Percentiles rank a stretch among this genome's conserved stretches.
These are phyloP conservation scores for Berkeleyomyces basicola DNA, from an alignment of 2,329 filamentous ascomycete genomes.

Conservation along the genomic window DNA sequence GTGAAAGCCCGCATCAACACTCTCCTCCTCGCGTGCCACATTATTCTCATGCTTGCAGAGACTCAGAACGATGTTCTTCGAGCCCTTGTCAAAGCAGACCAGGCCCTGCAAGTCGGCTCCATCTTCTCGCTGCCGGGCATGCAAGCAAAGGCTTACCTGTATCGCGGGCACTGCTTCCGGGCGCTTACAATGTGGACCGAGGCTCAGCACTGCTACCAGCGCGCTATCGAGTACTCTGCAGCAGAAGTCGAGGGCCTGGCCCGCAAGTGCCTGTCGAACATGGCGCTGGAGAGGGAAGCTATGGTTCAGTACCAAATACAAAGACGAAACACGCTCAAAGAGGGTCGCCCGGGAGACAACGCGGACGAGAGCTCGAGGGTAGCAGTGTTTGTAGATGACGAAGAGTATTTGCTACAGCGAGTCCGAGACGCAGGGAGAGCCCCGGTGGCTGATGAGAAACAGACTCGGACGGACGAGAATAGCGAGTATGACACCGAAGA, in stretches of 20 bases:
- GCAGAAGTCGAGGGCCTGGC: neutral
- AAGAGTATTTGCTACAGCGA: slow-evolving; percentile 11
- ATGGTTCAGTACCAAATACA: slow-evolving; percentile 4
- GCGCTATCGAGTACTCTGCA: slow-evolving; percentile 11
- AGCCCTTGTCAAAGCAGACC: slow-evolving; percentile 16
- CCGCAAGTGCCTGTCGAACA: slow-evolving; percentile 8
- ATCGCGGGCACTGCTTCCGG: slow-evolving; percentile 17
- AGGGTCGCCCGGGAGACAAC: neutral
- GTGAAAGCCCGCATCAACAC: slow-evolving; percentile 13
- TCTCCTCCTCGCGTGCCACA: slow-evolving; percentile 14
- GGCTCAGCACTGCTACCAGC: slow-evolving; percentile 16
- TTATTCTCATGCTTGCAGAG: slow-evolving; percentile 13
- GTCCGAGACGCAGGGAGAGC: slow-evolving; percentile 8
- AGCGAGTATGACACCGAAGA: neutral
- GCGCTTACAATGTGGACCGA: slow-evolving; percentile 16
- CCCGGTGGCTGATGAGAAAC: neutral
- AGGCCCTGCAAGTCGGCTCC: slow-evolving; percentile 14
- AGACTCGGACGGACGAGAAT: no score
- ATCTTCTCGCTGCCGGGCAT: slow-evolving; percentile 13
- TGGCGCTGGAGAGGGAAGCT: slow-evolving; percentile 8
- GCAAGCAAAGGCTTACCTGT: slow-evolving; percentile 16
- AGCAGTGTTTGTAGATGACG: neutral
- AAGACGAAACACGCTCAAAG: slow-evolving; percentile 2
- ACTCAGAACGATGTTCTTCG: slow-evolving; percentile 7
- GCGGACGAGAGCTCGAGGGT: neutral